Percentiles rank a stretch among this genome's conserved stretches.
Conservation (phyloP, 495 filamentous ascomycete genomes). For the Xylaria curta region DNA sequence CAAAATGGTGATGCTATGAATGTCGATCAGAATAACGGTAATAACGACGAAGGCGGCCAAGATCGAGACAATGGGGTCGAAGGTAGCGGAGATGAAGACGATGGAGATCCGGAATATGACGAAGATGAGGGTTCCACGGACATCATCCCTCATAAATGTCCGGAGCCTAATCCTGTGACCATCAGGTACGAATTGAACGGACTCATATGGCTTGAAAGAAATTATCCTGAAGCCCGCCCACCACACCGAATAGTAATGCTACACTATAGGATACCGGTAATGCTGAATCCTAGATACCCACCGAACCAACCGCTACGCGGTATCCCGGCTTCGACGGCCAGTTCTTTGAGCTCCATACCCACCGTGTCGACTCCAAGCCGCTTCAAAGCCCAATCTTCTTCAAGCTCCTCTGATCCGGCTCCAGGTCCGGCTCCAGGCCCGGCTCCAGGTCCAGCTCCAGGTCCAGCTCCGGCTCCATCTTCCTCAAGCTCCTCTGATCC, state of each 20-base stretch:
- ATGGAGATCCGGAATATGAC: no score
- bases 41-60: neutral
- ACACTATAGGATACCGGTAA: neutral
- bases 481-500: no score
- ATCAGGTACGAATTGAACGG: neutral
- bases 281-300: neutral
- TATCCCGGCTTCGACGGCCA: neutral
- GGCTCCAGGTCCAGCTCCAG: no score
- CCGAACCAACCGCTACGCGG: neutral
- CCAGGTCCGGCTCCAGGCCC: no score
- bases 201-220: neutral
- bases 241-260: neutral
- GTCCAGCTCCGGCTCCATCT: no score
- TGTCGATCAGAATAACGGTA: neutral
- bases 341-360: neutral
- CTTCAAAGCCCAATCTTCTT: no score
- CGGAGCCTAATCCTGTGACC: neutral
- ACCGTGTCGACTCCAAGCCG: neutral
- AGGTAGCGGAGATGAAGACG: neutral
- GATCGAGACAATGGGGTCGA: neutral
- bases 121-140: neutral
- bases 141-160: neutral
- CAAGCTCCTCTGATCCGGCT: no score
- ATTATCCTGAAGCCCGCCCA: neutral
- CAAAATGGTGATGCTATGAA: neutral